Base-by-base conservation (phyloP, 768 basidiomycete species). In the Mycena indigotica region DNA sequence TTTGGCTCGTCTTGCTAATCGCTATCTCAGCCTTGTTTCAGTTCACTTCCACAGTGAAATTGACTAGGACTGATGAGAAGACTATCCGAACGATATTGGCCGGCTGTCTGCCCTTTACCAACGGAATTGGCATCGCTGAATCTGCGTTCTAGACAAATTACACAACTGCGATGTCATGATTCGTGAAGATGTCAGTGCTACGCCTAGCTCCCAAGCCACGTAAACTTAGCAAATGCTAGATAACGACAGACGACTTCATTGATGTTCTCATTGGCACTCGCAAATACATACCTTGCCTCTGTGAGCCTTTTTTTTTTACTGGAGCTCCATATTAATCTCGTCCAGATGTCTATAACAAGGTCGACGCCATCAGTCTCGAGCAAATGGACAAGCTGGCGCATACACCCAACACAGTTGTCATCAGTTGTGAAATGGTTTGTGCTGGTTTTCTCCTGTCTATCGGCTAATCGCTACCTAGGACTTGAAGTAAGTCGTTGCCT, bases 101-200 rank as follows among this genome's bases (percentile, higher is more conserved):
- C 56, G 84, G 91, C 35, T 96, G 94, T 88, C 41, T 29, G 53
- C 41, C 52, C 15, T 38, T 38, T 38, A n/a, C 35, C 35, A 38
- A 38, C 35, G 12, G n/a, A n/a, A 10, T n/a, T 38, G 35, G n/a
- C n/a, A n/a, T n/a, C n/a, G n/a, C n/a, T n/a, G n/a, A n/a, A n/a
- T n/a, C 28, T 8, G n/a, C 17, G 4, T 57, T 52, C 38, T 4
- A 93, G 91, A 93, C 70, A 95, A 93, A 72, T 73, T 94, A 26
- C 93, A 93, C 68, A 92, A 96, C 67, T 96, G 94, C 68, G 96
- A 99, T 73, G 89, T 98, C 8, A 96, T 98, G 94, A 93, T 99
- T 65, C 83, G 97, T 68, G 95, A 99, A 79, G 96, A 99, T 74
- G 95, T 97, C 65, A 65, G 80, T 72, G 28, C 38, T 28, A 45